These are phyloP conservation scores for Aspergillus cavernicola DNA, from an alignment of 495 filamentous ascomycete species.

Conservation along the genomic window DNA sequence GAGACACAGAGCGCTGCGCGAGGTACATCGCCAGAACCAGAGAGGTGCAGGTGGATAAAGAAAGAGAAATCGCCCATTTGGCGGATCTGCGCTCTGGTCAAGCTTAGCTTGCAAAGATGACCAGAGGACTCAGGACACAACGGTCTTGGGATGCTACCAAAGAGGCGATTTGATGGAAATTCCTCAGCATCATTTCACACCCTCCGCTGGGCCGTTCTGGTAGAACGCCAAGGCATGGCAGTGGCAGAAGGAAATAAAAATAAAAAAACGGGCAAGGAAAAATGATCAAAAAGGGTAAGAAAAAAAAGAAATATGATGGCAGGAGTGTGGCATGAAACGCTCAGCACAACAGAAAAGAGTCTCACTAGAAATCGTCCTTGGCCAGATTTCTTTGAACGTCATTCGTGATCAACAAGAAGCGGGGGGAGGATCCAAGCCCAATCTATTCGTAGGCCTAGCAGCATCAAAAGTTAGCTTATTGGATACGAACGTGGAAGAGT, in stretches of 20 bases:
- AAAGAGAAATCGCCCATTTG: conserved; percentile 23
- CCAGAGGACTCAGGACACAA: conserved; percentile 4
- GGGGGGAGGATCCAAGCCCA: conserved; percentile 25
- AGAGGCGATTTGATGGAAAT: conserved; percentile 3
- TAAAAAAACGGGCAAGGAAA: neutral
- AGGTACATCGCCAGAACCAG: conserved; percentile 20
- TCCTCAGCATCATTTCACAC: conserved; percentile 8
- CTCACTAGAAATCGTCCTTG: conserved; percentile 13
- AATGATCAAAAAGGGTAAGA: conserved; percentile 4
- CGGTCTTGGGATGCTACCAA: neutral
- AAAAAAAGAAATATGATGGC: conserved; percentile 2
- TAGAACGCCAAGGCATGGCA: conserved; percentile 24
- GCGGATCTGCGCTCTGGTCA: conserved; percentile 26
- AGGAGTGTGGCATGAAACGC: conserved; percentile 17
- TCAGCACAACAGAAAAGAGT: conserved; percentile 14
- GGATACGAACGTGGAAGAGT: conserved; percentile 21
- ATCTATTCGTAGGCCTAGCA: conserved; percentile 19
- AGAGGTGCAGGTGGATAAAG: conserved; percentile 21
- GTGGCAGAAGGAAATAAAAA: conserved; percentile 14
- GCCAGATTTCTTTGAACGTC: conserved; percentile 16
- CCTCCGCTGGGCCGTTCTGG: conserved; percentile 19
- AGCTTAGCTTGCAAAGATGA: conserved; percentile 24
- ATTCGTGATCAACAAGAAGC: conserved; percentile 22
- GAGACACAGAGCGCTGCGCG: conserved; percentile 12
- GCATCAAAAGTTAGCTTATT: conserved; percentile 22